A percentile compares a stretch with the other conserved stretches of the same genome.
These are phyloP conservation scores for Aspergillus unguis DNA, from an alignment of 2,329 filamentous ascomycete genomes.

Conservation along the genomic window DNA sequence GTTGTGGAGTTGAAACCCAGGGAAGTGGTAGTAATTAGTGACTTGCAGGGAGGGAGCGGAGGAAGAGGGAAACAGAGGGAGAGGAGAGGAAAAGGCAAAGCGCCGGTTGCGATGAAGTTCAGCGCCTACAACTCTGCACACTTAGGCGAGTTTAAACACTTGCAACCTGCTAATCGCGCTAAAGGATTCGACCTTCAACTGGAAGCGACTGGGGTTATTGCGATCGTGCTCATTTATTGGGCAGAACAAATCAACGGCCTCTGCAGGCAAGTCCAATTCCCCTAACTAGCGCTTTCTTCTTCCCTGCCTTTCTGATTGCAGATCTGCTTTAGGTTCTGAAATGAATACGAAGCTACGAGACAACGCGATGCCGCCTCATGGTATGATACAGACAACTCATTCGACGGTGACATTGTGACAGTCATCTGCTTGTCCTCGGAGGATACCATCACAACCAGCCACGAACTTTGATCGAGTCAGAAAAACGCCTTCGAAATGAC, in stretches of 20 bases:
- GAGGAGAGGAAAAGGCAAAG: background rate
- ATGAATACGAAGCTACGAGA: slow-evolving; percentile 1
- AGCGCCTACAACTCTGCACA: slow-evolving; percentile 2
- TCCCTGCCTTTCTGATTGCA: background rate
- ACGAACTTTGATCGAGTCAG: slow-evolving; percentile 4
- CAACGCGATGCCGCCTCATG: background rate
- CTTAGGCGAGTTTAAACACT: slow-evolving; percentile 2
- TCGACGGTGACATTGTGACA: slow-evolving; percentile 1
- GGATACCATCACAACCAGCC: slow-evolving; percentile 11
- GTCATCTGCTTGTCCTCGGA: slow-evolving; percentile 5
- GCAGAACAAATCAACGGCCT: slow-evolving; percentile 3
- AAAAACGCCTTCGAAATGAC: background rate
- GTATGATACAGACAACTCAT: slow-evolving; percentile 2
- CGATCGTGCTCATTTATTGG: slow-evolving; percentile 4
- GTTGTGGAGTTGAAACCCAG: slow-evolving; percentile 26
- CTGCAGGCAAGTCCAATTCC: slow-evolving; percentile 1
- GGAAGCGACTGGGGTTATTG: background rate
- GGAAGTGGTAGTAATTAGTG: slow-evolving; percentile 28
- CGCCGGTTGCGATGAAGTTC: slow-evolving; percentile 3
- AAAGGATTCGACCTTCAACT: background rate
- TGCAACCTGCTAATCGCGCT: slow-evolving; percentile 2
- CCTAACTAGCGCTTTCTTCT: background rate
- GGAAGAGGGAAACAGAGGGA: slow-evolving; percentile 4
- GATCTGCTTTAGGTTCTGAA: background rate
- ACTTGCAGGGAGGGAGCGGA: slow-evolving; percentile 26